Conservation (phyloP, 1,284 basidiomycete species). For the Rhodotorula sp. region DNA sequence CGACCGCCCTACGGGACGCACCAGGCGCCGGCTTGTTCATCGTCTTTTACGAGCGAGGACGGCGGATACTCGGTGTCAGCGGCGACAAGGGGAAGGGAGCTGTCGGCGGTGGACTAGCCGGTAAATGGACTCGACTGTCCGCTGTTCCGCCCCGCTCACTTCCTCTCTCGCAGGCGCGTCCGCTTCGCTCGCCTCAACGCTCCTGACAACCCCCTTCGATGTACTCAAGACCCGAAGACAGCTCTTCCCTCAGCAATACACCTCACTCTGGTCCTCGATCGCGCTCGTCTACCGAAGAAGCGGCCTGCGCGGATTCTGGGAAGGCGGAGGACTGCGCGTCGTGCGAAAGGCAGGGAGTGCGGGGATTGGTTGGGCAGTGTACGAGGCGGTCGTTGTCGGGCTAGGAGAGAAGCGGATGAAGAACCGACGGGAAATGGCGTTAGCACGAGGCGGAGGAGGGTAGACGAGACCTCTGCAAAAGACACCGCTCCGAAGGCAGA, state of each 20-base stretch:
- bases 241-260: constrained; percentile 33
- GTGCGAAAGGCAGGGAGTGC: constrained; percentile 85
- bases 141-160: too few relatives aligned
- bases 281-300: constrained; percentile 28
- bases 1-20: constrained; percentile 88
- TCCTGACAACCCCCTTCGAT: constrained; percentile 46
- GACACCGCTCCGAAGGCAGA: neutral
- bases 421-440: neutral
- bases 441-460: constrained; percentile 4
- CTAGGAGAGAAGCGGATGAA: constrained; percentile 24
- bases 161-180: constrained; percentile 30
- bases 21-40: constrained; percentile 95
- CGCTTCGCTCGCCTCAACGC: constrained; percentile 43
- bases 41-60: constrained; percentile 71
- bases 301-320: constrained; percentile 68
- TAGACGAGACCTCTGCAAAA: neutral
- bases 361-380: constrained; percentile 88
- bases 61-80: constrained; percentile 27
- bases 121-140: constrained; percentile 2
- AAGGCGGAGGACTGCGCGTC: constrained; percentile 76
- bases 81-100: constrained; percentile 30
- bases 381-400: constrained; percentile 63
- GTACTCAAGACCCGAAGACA: constrained; percentile 46
- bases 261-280: constrained; percentile 26
- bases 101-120: constrained; percentile 32